These are phyloP conservation scores for Sarcodon sp. DNA, from an alignment of 768 basidiomycete genomes.

Conservation along the genomic window DNA sequence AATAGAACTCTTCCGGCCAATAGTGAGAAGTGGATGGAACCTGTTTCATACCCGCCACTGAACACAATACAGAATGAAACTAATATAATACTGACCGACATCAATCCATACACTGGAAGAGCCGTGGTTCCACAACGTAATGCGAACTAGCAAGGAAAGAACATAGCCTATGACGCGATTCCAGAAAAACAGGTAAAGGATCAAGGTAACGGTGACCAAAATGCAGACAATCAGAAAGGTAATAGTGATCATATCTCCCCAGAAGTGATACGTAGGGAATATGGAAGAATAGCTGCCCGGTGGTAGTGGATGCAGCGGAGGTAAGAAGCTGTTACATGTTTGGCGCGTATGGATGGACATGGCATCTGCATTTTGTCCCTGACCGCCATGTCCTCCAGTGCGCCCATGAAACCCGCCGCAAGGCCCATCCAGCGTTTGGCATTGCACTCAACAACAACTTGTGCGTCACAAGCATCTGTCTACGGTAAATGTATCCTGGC, in stretches of 20 bases:
- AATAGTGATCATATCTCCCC: slow-evolving; percentile 34
- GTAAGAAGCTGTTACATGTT: too few relatives aligned
- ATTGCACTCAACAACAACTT: slow-evolving; percentile 60
- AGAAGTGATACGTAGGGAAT: neutral
- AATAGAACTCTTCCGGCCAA: slow-evolving; percentile 79
- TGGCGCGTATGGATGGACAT: neutral
- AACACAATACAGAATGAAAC: neutral
- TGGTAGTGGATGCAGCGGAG: too few relatives aligned
- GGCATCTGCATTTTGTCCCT: neutral
- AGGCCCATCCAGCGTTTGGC: slow-evolving; percentile 54
- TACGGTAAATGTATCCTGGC: slow-evolving; percentile 88
- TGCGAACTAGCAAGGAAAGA: slow-evolving; percentile 51
- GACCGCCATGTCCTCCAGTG: slow-evolving; percentile 9
- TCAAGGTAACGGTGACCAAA: slow-evolving; percentile 35
- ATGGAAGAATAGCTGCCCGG: neutral
- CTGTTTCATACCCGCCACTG: slow-evolving; percentile 21
- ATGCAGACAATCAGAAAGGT: slow-evolving; percentile 55
- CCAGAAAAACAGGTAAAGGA: slow-evolving; percentile 85
- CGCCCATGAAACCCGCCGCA: slow-evolving; percentile 17
- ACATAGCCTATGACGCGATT: slow-evolving; percentile 70
- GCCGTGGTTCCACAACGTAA: slow-evolving; percentile 67
- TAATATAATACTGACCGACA: slow-evolving; percentile 38
- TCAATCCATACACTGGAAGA: slow-evolving; percentile 76
- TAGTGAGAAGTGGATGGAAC: slow-evolving; percentile 85
- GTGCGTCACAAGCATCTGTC: slow-evolving; percentile 52